Percentiles rank a stretch among this genome's conserved stretches.
phyloP scores from a whole-genome alignment of 192 early-diverging fungal genomes.

The Glomus cerebriforme region DNA sequence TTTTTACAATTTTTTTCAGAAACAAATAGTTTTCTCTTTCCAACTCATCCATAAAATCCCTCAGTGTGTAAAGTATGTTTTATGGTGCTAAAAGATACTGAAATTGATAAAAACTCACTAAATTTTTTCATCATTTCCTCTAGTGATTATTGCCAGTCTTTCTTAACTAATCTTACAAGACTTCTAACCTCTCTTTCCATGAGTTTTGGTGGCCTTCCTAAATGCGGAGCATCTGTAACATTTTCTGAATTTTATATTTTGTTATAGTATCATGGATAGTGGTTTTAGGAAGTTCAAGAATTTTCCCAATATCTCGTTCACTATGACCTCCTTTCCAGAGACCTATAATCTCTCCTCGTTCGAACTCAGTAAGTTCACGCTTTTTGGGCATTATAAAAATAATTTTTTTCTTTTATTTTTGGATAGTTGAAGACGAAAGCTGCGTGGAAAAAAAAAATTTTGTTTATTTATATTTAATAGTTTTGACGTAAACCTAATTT shows the following conservation, averaged over 20 bases:
- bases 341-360: no score
- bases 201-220: no score
- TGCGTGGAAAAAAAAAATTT: no score
- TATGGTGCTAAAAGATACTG: neutral
- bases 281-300: neutral
- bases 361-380: neutral
- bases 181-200: neutral
- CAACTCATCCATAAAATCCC: neutral
- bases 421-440: no score
- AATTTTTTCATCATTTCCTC: neutral
- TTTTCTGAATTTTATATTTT: neutral
- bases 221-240: neutral
- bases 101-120: neutral
- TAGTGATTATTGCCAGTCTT: neutral
- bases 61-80: neutral
- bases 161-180: neutral
- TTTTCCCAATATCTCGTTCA: neutral
- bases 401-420: no score
- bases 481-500: no score
- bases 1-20: neutral
- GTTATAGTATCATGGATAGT: no score
- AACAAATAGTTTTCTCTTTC: neutral
- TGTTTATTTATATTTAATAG: no score
- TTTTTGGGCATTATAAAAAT: neutral
- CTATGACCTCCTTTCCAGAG: neutral